Evolutionary conservation across 306 rosid genomes (phyloP), one percentile per base, ranked within the genome.

Genomic region (Casuarina glauca): DNA sequence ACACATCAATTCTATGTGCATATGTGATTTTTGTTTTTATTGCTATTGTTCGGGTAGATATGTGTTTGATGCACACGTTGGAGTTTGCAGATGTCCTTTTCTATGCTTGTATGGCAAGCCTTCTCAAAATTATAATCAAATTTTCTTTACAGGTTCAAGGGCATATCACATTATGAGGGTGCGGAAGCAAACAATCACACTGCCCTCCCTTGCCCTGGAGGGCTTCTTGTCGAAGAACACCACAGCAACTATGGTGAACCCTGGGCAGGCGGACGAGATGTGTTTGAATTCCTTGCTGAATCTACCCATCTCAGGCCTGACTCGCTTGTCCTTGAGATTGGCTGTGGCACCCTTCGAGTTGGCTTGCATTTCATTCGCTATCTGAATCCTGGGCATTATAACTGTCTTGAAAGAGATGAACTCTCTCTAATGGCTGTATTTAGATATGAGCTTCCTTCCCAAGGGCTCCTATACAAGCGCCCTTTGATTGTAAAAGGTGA

Each of bases 241-340:
- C 98, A 91, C 76, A 94, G 97, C 86, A 94, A 94, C 87, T 91
- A 94, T 12, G 98, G 97, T 2, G 98, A 94, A 76, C 97, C 98
- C 19, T 94, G 97, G 98, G 98, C 98, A 8, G 97, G 98, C 4
- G 98, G 97, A 78, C 84, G 98, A 67, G 98, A 91, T 43, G 96
- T 91, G 53, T 90, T 87, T 78, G 98, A 91, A 83, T 93, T 91
- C 81, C 92, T 93, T 52, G 97, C 93, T 17, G 84, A 89, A 74
- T 76, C 92, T 51, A 41, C 84, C 78, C 85, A 86, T 58, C 88
- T 94, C 70, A 89, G 35, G 74, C 91, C 94, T 2, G 78, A 88
- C 51, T 89, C 91, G 0, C 79, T 20, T 53, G 96, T 94, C 54
- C 88, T 94, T 13, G 97, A 94, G 86, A 91, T 94, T 71, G 98